phyloP scores from a whole-genome alignment of 2,329 filamentous ascomycete genomes.

The Fusarium hostae region DNA sequence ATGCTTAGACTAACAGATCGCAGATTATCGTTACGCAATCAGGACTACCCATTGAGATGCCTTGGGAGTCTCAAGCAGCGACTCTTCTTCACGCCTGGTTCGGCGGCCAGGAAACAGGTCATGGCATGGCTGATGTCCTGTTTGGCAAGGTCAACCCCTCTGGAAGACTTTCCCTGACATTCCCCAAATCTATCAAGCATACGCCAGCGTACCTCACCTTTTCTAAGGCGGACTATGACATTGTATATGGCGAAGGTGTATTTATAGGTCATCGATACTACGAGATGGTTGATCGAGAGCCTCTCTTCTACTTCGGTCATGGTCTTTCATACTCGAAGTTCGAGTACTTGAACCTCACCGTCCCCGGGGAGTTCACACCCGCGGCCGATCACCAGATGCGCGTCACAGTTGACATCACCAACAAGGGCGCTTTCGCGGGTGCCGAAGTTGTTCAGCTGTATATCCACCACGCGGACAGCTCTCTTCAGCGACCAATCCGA shows the following conservation, averaged over 20 bases:
- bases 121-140: constrained; percentile 43
- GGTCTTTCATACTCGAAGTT: constrained; percentile 78
- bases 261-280: constrained; percentile 80
- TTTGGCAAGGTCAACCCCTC: constrained; percentile 40
- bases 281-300: constrained; percentile 58
- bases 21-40: constrained; percentile 39
- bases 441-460: constrained; percentile 35
- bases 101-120: constrained; percentile 42
- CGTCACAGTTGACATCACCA: constrained; percentile 24
- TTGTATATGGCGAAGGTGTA: constrained; percentile 77
- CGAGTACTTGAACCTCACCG: constrained; percentile 54
- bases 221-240: constrained; percentile 69
- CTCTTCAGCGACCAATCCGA: constrained; percentile 24
- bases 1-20: fast-evolving
- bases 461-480: constrained; percentile 21
- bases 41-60: constrained; percentile 62
- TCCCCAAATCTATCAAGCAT: constrained; percentile 70
- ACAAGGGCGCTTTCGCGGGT: constrained; percentile 12
- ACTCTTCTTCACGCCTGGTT: constrained; percentile 43
- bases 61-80: constrained; percentile 51
- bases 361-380: not conserved
- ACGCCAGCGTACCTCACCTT: constrained; percentile 78
- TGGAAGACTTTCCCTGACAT: constrained; percentile 74
- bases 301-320: constrained; percentile 75
- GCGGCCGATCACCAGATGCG: constrained; percentile 12